Conservation (phyloP, 1,284 basidiomycete genomes). For the Ceraceosorus bombacis region DNA sequence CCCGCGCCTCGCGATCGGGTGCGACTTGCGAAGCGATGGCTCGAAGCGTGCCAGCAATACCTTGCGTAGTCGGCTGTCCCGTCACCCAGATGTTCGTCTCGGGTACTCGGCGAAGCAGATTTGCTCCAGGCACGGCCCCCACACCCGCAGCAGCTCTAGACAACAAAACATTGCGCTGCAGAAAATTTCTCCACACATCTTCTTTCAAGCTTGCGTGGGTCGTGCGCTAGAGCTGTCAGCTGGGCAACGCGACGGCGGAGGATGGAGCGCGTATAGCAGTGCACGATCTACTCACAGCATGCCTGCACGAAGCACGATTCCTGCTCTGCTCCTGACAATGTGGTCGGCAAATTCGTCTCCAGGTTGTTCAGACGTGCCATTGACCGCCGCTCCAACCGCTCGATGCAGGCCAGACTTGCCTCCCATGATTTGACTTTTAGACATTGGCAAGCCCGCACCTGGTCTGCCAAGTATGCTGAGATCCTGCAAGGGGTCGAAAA, state of each 20-base stretch:
- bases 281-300: slow-evolving; percentile 17
- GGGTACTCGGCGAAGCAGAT: slow-evolving; percentile 84
- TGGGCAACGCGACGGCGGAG: too few relatives aligned
- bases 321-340: slow-evolving; percentile 43
- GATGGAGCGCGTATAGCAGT: too few relatives aligned
- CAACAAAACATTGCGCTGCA: slow-evolving; percentile 15
- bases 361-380: slow-evolving; percentile 23
- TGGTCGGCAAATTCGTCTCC: slow-evolving; percentile 48
- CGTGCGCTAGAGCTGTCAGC: too few relatives aligned
- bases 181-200: slow-evolving; percentile 46
- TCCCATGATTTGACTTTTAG: neutral
- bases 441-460: neutral
- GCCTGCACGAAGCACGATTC: slow-evolving; percentile 42
- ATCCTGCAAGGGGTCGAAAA: slow-evolving; percentile 47
- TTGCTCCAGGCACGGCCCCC: slow-evolving; percentile 66
- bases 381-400: too few relatives aligned
- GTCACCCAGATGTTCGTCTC: slow-evolving; percentile 62
- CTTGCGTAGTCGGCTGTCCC: slow-evolving; percentile 83
- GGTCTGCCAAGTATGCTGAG: slow-evolving; percentile 14
- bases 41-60: slow-evolving; percentile 73
- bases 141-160: slow-evolving; percentile 13
- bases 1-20: slow-evolving; percentile 3
- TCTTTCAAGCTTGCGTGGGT: slow-evolving; percentile 27
- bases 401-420: neutral
- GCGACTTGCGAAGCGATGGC: slow-evolving; percentile 37